These are phyloP conservation scores for Taphrina communis DNA, from an alignment of 1,139 yeast species.

Conservation along the genomic window DNA sequence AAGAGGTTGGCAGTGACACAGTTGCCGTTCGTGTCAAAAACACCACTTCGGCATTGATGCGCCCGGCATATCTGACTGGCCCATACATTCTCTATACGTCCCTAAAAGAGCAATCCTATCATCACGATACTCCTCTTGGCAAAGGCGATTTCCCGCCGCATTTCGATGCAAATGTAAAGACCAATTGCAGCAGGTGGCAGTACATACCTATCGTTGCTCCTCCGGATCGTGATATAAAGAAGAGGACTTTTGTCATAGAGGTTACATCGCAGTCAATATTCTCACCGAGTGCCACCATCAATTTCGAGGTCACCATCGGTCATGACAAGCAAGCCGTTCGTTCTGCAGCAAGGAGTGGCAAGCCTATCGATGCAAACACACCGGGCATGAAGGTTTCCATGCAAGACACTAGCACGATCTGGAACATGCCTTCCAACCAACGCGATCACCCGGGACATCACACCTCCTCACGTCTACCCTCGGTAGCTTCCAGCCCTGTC, in stretches of 20 bases:
- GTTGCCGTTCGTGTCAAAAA: conserved; percentile 59
- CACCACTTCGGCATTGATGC: conserved; percentile 70
- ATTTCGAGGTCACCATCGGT: conserved; percentile 72
- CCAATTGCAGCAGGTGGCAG: conserved; percentile 71
- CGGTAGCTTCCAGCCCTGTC: conserved; percentile 65
- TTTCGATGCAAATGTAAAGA: conserved; percentile 52
- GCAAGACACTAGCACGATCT: conserved; percentile 43
- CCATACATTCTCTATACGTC: conserved; percentile 90
- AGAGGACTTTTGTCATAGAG: conserved; percentile 58
- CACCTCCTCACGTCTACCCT: conserved; percentile 48
- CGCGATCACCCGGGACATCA: conserved; percentile 42
- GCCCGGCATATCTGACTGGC: conserved; percentile 90
- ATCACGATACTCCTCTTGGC: conserved; percentile 54
- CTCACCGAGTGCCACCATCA: conserved; percentile 68
- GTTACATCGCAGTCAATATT: conserved; percentile 84
- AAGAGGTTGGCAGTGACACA: conserved; percentile 6
- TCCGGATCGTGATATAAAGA: background rate
- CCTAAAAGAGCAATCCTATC: conserved; percentile 65
- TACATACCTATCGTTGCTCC: conserved; percentile 69
- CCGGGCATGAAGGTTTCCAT: conserved; percentile 33
- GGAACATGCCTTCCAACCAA: conserved; percentile 44
- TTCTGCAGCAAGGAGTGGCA: conserved; percentile 42
- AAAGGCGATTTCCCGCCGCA: conserved; percentile 29
- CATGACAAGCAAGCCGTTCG: conserved; percentile 54
- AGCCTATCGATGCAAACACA: conserved; percentile 39